These are phyloP conservation scores for Thuja plicata DNA, from an alignment of 83 land plant species.

Conservation along the genomic window DNA sequence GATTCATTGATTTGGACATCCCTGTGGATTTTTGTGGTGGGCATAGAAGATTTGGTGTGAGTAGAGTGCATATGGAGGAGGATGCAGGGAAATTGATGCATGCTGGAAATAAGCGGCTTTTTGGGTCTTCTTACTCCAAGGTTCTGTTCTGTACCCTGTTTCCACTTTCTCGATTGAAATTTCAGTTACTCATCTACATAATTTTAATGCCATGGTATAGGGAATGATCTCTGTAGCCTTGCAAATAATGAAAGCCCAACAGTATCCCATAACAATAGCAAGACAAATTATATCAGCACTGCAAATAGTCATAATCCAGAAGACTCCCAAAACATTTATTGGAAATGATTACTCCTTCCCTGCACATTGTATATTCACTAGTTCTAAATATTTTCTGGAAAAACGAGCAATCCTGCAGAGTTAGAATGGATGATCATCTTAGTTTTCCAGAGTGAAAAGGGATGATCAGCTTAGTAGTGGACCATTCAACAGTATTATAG, in stretches of 20 bases:
- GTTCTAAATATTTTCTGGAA: not conserved
- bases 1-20: constrained; percentile 77
- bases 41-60: constrained; percentile 82
- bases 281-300: not conserved
- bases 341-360: not conserved
- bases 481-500: too few species aligned
- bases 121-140: constrained; percentile 35
- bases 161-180: not conserved
- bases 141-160: not conserved
- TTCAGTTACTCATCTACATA: not conserved
- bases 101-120: constrained; percentile 66
- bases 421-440: too few species aligned
- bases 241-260: not conserved
- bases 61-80: constrained; percentile 97
- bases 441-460: not conserved
- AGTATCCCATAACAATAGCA: not conserved
- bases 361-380: not conserved
- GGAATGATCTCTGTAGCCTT: not conserved
- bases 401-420: not conserved
- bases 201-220: not conserved
- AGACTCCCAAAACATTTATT: not conserved
- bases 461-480: not conserved
- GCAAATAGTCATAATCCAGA: not conserved
- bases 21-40: constrained; percentile 93
- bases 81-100: constrained; percentile 94